Percentiles rank a stretch among this genome's conserved stretches.
phyloP scores from a whole-genome alignment of 1,284 basidiomycete species.

The Tremellales sp. region DNA sequence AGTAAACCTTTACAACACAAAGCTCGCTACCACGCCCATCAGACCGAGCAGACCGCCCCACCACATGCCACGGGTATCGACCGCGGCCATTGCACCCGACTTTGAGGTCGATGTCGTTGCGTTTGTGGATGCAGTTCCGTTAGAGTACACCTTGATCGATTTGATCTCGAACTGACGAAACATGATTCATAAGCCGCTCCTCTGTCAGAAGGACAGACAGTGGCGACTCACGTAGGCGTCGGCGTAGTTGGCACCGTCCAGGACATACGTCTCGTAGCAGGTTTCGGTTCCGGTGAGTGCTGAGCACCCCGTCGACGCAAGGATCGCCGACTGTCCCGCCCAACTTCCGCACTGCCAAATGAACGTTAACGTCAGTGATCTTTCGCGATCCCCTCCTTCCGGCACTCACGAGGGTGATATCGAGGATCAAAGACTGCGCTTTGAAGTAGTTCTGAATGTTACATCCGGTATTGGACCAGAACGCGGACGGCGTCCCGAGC shows the following conservation, averaged over 20 bases:
- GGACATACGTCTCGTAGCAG: conserved; percentile 63
- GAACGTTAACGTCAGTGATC: background rate
- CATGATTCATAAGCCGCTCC: background rate
- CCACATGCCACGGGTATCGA: too few species aligned
- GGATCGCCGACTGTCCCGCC: conserved; percentile 51
- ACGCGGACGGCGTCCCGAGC: conserved; percentile 62
- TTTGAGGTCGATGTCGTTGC: background rate
- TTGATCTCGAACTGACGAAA: conserved; percentile 60
- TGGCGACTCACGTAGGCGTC: conserved; percentile 54
- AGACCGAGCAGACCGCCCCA: background rate
- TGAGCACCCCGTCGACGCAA: conserved; percentile 57
- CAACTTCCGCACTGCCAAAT: conserved; percentile 52
- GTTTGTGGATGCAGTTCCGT: conserved; percentile 1
- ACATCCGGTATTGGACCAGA: conserved; percentile 61
- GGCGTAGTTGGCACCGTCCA: conserved; percentile 60
- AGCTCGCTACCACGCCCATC: background rate
- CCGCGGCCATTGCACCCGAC: conserved; percentile 1
- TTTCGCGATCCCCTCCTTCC: background rate
- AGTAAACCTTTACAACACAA: background rate
- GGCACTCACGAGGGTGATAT: conserved; percentile 57
- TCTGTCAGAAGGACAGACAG: too few species aligned
- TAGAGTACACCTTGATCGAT: conserved; percentile 51
- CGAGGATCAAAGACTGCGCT: conserved; percentile 63
- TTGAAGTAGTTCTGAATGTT: conserved; percentile 57
- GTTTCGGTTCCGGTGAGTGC: conserved; percentile 23